These are phyloP conservation scores for Blumeria hordei DNA, from an alignment of 2,329 filamentous ascomycete genomes.

Conservation along the genomic window DNA sequence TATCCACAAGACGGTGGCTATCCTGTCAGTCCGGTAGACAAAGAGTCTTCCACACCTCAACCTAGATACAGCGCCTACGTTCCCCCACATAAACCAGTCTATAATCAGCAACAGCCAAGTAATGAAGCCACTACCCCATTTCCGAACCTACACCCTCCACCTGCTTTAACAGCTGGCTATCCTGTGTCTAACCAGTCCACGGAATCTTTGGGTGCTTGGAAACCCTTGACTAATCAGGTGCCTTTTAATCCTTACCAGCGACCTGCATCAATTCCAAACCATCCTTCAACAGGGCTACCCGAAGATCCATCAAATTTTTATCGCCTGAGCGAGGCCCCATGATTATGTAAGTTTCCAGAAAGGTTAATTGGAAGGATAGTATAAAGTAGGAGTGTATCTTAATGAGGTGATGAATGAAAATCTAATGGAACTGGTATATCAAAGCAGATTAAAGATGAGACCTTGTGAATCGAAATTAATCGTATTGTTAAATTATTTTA, in stretches of 20 bases:
- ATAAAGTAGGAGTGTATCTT: too few relatives aligned
- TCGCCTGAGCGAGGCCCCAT: slow-evolving; percentile 19
- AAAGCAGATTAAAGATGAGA: too few relatives aligned
- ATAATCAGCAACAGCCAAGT: slow-evolving; percentile 9
- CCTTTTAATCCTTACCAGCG: slow-evolving; percentile 34
- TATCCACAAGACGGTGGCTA: slow-evolving; percentile 17
- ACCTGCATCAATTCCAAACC: slow-evolving; percentile 11
- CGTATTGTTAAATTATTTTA: too few relatives aligned
- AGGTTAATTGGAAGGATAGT: too few relatives aligned
- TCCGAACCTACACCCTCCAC: slow-evolving; percentile 11
- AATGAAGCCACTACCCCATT: slow-evolving; percentile 13
- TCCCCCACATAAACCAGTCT: not conserved
- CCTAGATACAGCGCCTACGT: too few relatives aligned
- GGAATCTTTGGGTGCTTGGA: slow-evolving; percentile 20
- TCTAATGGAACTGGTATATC: too few relatives aligned
- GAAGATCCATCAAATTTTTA: slow-evolving; percentile 26
- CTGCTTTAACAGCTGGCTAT: slow-evolving; percentile 9
- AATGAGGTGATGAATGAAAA: too few relatives aligned
- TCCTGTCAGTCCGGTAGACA: slow-evolving; percentile 13
- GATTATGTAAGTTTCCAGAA: not conserved
- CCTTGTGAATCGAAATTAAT: too few relatives aligned
- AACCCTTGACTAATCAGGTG: slow-evolving; percentile 26
- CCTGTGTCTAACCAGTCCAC: slow-evolving; percentile 18
- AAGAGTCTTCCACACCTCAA: slow-evolving; percentile 8
- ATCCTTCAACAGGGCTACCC: slow-evolving; percentile 23